Conservation (phyloP, 1,139 yeast genomes). For the Pichia sp. region DNA sequence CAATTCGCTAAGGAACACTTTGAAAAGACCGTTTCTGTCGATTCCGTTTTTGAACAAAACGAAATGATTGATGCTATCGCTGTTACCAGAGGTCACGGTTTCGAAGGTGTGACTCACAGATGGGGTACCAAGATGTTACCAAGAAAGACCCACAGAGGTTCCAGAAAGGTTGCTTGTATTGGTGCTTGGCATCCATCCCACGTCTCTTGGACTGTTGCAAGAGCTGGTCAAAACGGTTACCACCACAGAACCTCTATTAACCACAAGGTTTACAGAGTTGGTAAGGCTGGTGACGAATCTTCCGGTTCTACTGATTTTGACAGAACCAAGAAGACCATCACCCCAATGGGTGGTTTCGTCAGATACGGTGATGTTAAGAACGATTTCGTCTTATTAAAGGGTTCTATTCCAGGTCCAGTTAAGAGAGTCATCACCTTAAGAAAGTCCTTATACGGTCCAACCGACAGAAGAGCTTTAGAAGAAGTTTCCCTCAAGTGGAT, state of each 20-base stretch:
- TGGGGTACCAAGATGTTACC: slow-evolving; percentile 99
- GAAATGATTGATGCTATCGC: slow-evolving; percentile 99
- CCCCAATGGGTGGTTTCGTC: slow-evolving; percentile 99
- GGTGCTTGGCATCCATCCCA: slow-evolving; percentile 99
- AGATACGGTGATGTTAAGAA: slow-evolving; percentile 98
- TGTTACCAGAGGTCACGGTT: slow-evolving; percentile 99
- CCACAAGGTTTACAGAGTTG: slow-evolving; percentile 99
- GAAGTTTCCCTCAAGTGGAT: slow-evolving; percentile 98
- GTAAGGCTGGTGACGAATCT: slow-evolving; percentile 92
- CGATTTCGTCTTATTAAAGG: slow-evolving; percentile 97
- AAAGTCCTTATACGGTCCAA: slow-evolving; percentile 97
- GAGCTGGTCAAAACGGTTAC: slow-evolving; percentile 99
- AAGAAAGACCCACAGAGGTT: slow-evolving; percentile 99
- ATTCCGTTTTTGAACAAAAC: slow-evolving; percentile 96
- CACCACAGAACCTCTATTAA: slow-evolving; percentile 99
- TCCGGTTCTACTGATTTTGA: slow-evolving; percentile 97
- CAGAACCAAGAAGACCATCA: slow-evolving; percentile 99
- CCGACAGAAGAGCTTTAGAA: slow-evolving; percentile 97
- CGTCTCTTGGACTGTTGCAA: slow-evolving; percentile 99
- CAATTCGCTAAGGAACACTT: slow-evolving; percentile 99
- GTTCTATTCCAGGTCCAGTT: slow-evolving; percentile 99
- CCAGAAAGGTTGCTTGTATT: slow-evolving; percentile 99
- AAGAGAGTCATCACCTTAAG: slow-evolving; percentile 99
- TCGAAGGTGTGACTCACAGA: slow-evolving; percentile 99
- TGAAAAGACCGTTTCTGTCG: slow-evolving; percentile 97